Base-by-base conservation (phyloP, 805 yeast species). In the Cyberlindnera americana region DNA sequence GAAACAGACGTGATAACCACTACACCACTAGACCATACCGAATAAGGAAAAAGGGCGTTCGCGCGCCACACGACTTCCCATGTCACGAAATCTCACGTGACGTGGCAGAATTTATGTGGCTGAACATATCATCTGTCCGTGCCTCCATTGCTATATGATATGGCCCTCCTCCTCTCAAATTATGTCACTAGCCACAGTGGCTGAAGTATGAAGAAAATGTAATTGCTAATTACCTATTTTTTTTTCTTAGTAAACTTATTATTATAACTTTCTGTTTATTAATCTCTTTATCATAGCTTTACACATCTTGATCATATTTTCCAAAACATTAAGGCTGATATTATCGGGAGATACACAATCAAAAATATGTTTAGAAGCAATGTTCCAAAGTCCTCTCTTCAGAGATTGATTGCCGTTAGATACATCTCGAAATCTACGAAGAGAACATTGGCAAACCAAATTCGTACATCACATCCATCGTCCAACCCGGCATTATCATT, bases 401-500 rank as follows among this genome's bases (percentile, higher is more conserved):
- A 18, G 21, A 33, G 35, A 19, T 13, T 8, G 16, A 17, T 5
- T 13, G 18, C 25, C 5, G 11, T 32, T 6, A 43, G 50, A 37
- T 23, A 17, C 31, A 38, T 47, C 36, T 33, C 47, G 27, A 38
- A 32, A 14, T 37, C 46, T 26, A 32, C 43, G 21, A 37, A 29
- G 21, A 25, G 48, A 33, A 25, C 33, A 35, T 27, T 43, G 25
- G 42, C 42, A 35, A 28, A 29, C 30, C 38, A 35, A 18, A 25
- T 27, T 12, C 16, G 14, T 11, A 16, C 33, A 14, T 9, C 30
- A 14, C 30, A 27, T 12, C 39, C 41, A 4, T 39, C 50, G 8
- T 45, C 52, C 2, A 48, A 48, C 26, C 49, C 49, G 5, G 47
- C 49, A 5, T 17, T 48, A 6, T 48, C 81, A 3, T 89, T 89